Base-by-base conservation (phyloP, 2,329 filamentous ascomycete species). In the Exophiala sideris region DNA sequence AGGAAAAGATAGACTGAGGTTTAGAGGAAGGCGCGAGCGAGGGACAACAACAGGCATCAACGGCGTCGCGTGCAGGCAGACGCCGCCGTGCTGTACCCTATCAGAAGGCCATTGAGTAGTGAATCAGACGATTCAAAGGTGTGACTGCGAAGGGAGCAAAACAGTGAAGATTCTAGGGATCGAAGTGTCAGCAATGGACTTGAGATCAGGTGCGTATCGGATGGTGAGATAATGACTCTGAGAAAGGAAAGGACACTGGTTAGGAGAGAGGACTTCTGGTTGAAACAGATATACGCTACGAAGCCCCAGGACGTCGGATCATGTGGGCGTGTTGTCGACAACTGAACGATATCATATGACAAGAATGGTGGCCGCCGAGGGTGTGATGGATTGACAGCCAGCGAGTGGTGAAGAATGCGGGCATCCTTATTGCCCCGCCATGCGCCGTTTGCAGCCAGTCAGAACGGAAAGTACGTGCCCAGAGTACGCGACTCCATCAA, bases 51-150 rank as follows among this genome's bases (percentile, higher is more conserved):
- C 14, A 40, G 48, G 42, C 48, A 44, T 33, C 47, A 44, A 45
- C 52, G 48, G 33, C 50, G 54, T 42, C 54, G 34, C 24, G 18
- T 42, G 34, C 52, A 54, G 50, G 54, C 54, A 57, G 52, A 50
- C 48, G 48, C 45, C 54, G 51, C 52, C 57, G 45, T 45, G 45
- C 35, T 10, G 10, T 29, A 32, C 16, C 39, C 45, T 20, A 45
- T 60, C 57, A 57, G 52, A 51, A 50, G 57, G 48, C 45, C 54
- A 57, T 57, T 10, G 11, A 48, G 18, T 41, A 18, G 42, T 18
- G 21, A 38, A 38, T 20, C 24, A 49, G 38, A 29, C 35, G 45
- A 29, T 8, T 29, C 24, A 8, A 29, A 29, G 4, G 24, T 29
- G 24, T 29, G 24, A 8, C 24, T 29, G 24, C 7, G 5, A 8